A percentile compares a stretch with the other conserved stretches of the same genome.
Conservation (phyloP, 2,329 filamentous ascomycete species). For the Hymenoscyphus repandus region DNA sequence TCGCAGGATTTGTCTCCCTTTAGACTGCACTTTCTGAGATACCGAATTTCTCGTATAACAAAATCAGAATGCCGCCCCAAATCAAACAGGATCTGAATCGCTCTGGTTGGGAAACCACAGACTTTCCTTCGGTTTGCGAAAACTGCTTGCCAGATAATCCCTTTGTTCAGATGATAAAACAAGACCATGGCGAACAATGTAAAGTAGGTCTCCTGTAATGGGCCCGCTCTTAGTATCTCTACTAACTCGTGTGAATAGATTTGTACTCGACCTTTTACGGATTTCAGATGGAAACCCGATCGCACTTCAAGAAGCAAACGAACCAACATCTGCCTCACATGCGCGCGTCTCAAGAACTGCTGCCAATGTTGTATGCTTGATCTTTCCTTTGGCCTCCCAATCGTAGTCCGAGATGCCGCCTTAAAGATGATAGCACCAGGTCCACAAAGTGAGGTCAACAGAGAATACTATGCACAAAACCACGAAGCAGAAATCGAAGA, state of each 20-base stretch:
- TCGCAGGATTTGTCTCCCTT: no score
- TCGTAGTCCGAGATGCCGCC: slow-evolving; percentile 90
- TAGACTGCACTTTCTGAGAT: background rate
- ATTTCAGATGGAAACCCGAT: slow-evolving; percentile 92
- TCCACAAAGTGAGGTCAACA: slow-evolving; percentile 85
- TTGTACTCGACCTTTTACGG: slow-evolving; percentile 91
- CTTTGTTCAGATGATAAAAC: slow-evolving; percentile 98
- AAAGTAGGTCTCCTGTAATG: slow-evolving; percentile 31
- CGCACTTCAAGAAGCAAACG: slow-evolving; percentile 87
- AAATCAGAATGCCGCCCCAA: slow-evolving; percentile 68
- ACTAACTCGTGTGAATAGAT: slow-evolving; percentile 30
- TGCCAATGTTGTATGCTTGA: slow-evolving; percentile 99
- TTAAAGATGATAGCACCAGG: slow-evolving; percentile 97
- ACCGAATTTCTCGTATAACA: background rate
- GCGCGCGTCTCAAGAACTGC: slow-evolving; percentile 95
- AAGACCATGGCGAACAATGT: slow-evolving; percentile 76
- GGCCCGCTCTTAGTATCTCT: background rate
- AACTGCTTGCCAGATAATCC: slow-evolving; percentile 93
- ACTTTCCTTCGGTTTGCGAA: slow-evolving; percentile 84
- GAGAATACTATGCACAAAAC: slow-evolving; percentile 97
- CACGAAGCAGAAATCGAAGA: slow-evolving; percentile 95
- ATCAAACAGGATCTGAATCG: slow-evolving; percentile 96
- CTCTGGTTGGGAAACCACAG: slow-evolving; percentile 91
- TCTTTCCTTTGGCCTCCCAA: slow-evolving; percentile 89
- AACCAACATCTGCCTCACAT: slow-evolving; percentile 94